Evolutionary conservation across 2,329 filamentous ascomycete species (phyloP), one percentile per base, ranked within the genome.

Genomic region (Emmonsiellopsis sp.): DNA sequence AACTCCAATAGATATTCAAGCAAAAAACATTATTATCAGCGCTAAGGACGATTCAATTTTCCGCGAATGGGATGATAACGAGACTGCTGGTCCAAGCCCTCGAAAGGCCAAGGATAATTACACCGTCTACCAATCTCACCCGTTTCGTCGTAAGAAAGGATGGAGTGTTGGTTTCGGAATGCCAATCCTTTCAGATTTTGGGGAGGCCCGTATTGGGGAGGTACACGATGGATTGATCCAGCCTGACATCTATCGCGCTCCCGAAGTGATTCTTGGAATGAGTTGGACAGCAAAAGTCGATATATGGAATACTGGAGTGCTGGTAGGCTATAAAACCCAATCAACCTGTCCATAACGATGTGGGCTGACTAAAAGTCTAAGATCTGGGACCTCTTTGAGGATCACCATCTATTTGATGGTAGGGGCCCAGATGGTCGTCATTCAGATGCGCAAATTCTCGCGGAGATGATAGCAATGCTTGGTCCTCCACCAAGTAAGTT

Each of bases 221-320:
- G 58, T 67, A 64, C 38, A 68, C 61, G 54, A 77, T 69, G 58
- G 72, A 62, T 42, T 71, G 63, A 58, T 77, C 70, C 37, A 79
- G 64, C 64, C 63, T 13, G 57, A 61, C 45, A 54, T 58, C 6
- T 67, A 65, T 46, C 61, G 61, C 46, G 63, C 63, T 3, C 64
- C 65, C 5, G 65, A 67, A 52, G 64, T 65, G 35, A 54, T 67
- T n/a, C 53, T 67, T 5, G 54, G 57, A 9, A 57, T 57, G 30
- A 62, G 61, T 6, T 67, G 63, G 61, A 61, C 58, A 10, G 63
- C 62, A 50, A 62, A 59, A 20, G 62, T 63, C 7, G 65, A 67
- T 51, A 66, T 67, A n/a, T 67, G 64, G 64, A 67, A 64, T 56
- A 52, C 66, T 45, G 64, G 59, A 8, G 58, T 61, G 16, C 58